Conservation (phyloP, 2,329 filamentous ascomycete species). For the Xylaria sp. region DNA sequence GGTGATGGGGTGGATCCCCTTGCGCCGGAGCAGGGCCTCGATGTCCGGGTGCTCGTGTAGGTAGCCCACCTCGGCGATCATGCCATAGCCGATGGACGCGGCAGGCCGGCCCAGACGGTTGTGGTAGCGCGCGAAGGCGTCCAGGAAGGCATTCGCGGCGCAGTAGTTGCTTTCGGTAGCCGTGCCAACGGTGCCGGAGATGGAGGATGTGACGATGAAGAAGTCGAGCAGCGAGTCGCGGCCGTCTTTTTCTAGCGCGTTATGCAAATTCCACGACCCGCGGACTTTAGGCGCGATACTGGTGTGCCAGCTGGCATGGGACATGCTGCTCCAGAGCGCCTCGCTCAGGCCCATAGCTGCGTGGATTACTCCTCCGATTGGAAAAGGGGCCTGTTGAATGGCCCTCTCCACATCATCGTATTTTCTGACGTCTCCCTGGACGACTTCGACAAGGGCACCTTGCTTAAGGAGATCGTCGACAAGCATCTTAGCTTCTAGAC, state of each 20-base stretch:
- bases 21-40: constrained; percentile 20
- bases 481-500: constrained; percentile 16
- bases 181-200: constrained; percentile 37
- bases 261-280: constrained; percentile 32
- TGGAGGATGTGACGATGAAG: constrained; percentile 34
- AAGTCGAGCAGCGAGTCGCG: constrained; percentile 39
- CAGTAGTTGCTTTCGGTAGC: constrained; percentile 39
- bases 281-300: constrained; percentile 30
- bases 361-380: constrained; percentile 38
- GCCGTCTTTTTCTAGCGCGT: constrained; percentile 18
- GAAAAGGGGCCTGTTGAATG: not conserved
- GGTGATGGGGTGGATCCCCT: constrained; percentile 24
- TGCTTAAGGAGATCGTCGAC: constrained; percentile 12
- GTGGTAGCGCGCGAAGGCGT: constrained; percentile 38
- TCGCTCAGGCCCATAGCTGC: constrained; percentile 39
- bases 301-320: constrained; percentile 27
- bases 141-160: constrained; percentile 40
- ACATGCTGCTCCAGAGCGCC: constrained; percentile 31
- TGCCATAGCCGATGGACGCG: constrained; percentile 29
- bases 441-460: constrained; percentile 5
- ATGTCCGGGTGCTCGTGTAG: constrained; percentile 35
- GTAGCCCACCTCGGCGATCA: constrained; percentile 41
- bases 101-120: constrained; percentile 28
- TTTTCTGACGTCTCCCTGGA: constrained; percentile 15
- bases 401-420: constrained; percentile 1